A percentile compares a stretch with the other conserved stretches of the same genome.
Evolutionary conservation across 2,329 filamentous ascomycete species (phyloP).

Genomic region (Periconia digitata): DNA sequence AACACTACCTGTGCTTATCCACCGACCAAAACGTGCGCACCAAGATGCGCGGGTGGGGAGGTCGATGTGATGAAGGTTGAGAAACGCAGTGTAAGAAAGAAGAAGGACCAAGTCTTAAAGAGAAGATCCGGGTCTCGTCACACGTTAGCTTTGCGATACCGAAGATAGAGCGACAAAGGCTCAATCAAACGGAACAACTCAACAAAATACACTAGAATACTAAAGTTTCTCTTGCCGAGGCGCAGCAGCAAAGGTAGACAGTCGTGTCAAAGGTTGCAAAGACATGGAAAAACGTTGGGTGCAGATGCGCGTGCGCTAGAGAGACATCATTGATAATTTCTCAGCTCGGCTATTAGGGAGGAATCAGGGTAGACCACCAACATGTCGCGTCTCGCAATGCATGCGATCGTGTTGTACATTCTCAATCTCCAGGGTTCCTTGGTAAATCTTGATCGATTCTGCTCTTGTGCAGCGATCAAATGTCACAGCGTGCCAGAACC

Average conservation of each 20-base stretch:
- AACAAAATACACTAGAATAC: slow-evolving; percentile 10
- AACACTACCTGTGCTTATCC: neutral
- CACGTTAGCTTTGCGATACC: slow-evolving; percentile 29
- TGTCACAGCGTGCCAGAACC: no score
- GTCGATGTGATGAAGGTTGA: slow-evolving; percentile 24
- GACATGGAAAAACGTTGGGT: slow-evolving; percentile 31
- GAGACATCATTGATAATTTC: slow-evolving; percentile 33
- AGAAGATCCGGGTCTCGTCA: slow-evolving; percentile 38
- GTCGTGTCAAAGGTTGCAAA: slow-evolving; percentile 18
- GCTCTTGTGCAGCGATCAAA: no score
- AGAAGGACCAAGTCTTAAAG: slow-evolving; percentile 34
- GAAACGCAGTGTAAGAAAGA: slow-evolving; percentile 33
- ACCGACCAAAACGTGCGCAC: slow-evolving; percentile 12
- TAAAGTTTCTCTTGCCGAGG: neutral
- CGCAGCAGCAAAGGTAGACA: slow-evolving; percentile 4
- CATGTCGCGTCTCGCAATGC: slow-evolving; percentile 15
- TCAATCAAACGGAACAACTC: slow-evolving; percentile 13
- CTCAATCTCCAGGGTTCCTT: no score
- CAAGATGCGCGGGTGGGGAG: slow-evolving; percentile 22
- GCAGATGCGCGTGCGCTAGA: slow-evolving; percentile 31
- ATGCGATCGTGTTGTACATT: no score
- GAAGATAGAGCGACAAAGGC: slow-evolving; percentile 15
- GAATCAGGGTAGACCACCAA: slow-evolving; percentile 28
- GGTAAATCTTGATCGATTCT: no score
- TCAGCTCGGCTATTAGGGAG: slow-evolving; percentile 41